These are phyloP conservation scores for Volvox carteri DNA, from an alignment of 163 green algal species.

Conservation along the genomic window DNA sequence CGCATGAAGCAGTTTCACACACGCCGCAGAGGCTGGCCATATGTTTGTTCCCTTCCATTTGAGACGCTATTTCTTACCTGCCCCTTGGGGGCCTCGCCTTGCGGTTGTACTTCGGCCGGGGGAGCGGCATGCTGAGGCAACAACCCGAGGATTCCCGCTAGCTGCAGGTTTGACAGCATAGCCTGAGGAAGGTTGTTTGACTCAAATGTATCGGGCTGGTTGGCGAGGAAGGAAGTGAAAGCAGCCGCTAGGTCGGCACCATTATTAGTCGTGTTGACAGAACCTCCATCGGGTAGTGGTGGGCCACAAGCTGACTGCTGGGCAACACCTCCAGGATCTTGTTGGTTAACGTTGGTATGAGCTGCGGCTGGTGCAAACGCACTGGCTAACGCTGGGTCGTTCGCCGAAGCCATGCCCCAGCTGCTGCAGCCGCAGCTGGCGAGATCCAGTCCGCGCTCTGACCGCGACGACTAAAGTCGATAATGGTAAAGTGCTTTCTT, in stretches of 20 bases:
- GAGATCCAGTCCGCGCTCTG: slow-evolving; percentile 8
- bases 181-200: not conserved
- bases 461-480: not conserved
- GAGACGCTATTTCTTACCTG: no score
- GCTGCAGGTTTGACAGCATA: slow-evolving; percentile 37
- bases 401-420: slow-evolving; percentile 27
- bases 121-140: not conserved
- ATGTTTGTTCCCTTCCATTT: no score
- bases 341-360: not conserved
- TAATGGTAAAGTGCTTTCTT: not conserved
- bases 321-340: not conserved
- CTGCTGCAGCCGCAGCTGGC: slow-evolving; percentile 33
- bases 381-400: slow-evolving; percentile 7
- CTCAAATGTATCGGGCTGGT: not conserved
- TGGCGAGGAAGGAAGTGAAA: slow-evolving; percentile 15
- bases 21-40: no score
- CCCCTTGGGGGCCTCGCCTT: not conserved
- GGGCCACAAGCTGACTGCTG: not conserved
- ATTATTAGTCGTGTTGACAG: not conserved
- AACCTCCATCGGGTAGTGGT: not conserved
- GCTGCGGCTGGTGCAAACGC: slow-evolving; percentile 11
- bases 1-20: no score
- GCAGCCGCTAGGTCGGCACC: slow-evolving; percentile 26
- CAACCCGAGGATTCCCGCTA: slow-evolving; percentile 12
- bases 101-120: not conserved